These are phyloP conservation scores for Fraxinus pennsylvanica DNA, from an alignment of 257 asterid species.

Conservation along the genomic window DNA sequence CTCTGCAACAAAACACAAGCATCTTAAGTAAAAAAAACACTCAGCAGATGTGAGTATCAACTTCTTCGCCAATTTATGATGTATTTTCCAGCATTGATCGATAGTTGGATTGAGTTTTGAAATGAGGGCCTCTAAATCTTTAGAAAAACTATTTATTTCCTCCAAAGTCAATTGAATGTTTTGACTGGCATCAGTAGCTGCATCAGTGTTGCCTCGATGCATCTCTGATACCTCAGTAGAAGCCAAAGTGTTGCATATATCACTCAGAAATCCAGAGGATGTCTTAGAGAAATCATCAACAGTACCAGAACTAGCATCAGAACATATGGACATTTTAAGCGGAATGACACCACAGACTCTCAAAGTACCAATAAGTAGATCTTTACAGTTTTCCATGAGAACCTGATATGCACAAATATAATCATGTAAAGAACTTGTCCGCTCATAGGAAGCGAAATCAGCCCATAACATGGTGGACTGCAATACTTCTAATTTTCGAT, in stretches of 20 bases:
- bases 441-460: conserved; percentile 63
- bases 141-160: conserved; percentile 49
- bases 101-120: conserved; percentile 61
- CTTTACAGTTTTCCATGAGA: conserved; percentile 71
- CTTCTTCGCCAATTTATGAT: conserved; percentile 62
- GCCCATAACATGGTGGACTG: conserved; percentile 60
- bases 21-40: conserved; percentile 69
- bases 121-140: conserved; percentile 56
- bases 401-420: conserved; percentile 84
- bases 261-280: conserved; percentile 61
- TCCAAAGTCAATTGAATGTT: conserved; percentile 46
- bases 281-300: conserved; percentile 41
- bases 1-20: conserved; percentile 47
- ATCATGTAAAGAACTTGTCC: conserved; percentile 60
- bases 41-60: conserved; percentile 70
- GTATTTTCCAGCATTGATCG: conserved; percentile 78
- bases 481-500: conserved; percentile 55
- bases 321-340: conserved; percentile 37
- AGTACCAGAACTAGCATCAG: conserved; percentile 46
- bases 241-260: conserved; percentile 42
- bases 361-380: conserved; percentile 47
- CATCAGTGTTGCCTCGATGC: conserved; percentile 34
- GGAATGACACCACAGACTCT: conserved; percentile 72
- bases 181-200: conserved; percentile 38
- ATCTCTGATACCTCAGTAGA: conserved; percentile 38